Evolutionary conservation across 306 rosid species (phyloP).

Genomic region (Canavalia ensiformis): DNA sequence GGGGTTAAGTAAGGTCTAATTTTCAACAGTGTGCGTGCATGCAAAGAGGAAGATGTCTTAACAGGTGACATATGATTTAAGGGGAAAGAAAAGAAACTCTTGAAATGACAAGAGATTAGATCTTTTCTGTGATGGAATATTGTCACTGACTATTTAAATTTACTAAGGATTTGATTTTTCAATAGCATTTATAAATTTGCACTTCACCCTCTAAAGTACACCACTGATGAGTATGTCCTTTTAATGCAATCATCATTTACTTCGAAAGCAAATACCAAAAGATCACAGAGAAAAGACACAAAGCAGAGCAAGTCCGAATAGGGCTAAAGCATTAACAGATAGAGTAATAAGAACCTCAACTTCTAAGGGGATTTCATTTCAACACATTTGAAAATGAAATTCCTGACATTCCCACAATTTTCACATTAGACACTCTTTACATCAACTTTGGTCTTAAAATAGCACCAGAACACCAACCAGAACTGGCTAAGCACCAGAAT

Average conservation of each 20-base stretch:
- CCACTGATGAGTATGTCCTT: conserved; percentile 1
- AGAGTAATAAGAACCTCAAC: conserved; percentile 23
- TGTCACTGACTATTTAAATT: conserved; percentile 7
- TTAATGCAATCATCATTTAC: background rate
- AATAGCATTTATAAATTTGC: background rate
- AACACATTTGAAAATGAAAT: conserved; percentile 10
- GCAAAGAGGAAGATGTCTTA: background rate
- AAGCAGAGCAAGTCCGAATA: background rate
- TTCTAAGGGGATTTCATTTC: conserved; percentile 15
- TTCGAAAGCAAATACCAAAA: background rate
- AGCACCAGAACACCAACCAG: background rate
- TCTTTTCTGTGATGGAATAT: conserved; percentile 27
- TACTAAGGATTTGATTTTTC: background rate
- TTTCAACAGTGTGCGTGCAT: no score
- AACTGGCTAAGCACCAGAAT: conserved; percentile 2
- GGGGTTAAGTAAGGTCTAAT: no score
- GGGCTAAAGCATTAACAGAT: background rate
- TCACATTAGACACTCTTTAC: background rate
- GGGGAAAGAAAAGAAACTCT: background rate
- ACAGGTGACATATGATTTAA: background rate
- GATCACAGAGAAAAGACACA: conserved; percentile 1
- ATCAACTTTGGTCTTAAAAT: conserved; percentile 2
- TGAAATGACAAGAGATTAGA: background rate
- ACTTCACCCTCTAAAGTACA: background rate
- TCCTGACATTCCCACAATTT: conserved; percentile 26